Evolutionary conservation across 2,329 filamentous ascomycete species (phyloP).

Genomic region (Talaromyces marneffei): DNA sequence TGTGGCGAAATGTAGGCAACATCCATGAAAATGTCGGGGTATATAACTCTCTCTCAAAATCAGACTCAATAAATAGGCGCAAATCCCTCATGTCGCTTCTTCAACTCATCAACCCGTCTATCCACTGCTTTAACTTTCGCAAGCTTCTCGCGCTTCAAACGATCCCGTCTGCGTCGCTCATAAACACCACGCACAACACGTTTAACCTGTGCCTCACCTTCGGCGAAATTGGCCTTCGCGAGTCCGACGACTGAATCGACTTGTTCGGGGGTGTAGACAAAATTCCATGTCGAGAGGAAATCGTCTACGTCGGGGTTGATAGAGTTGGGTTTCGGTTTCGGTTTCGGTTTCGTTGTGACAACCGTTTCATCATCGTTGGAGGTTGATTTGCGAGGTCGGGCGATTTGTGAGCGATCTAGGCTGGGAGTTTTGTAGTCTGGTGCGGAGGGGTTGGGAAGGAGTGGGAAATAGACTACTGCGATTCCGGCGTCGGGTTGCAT

Average conservation of each 20-base stretch:
- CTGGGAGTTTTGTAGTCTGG: constrained; percentile 25
- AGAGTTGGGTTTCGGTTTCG: constrained; percentile 58
- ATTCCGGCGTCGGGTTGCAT: constrained; percentile 76
- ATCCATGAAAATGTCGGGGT: background rate
- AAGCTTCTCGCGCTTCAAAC: constrained; percentile 26
- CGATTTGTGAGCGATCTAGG: constrained; percentile 18
- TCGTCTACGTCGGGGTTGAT: constrained; percentile 80
- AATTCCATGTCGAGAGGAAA: constrained; percentile 96
- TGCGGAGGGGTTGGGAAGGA: constrained; percentile 65
- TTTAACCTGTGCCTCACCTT: constrained; percentile 72
- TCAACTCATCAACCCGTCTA: constrained; percentile 5
- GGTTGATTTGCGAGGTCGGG: constrained; percentile 18
- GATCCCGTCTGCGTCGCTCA: constrained; percentile 71
- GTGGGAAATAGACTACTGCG: constrained; percentile 82
- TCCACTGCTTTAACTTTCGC: constrained; percentile 4
- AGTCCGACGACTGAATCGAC: constrained; percentile 78
- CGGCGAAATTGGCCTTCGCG: constrained; percentile 78
- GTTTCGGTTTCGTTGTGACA: constrained; percentile 13
- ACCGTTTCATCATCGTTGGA: background rate
- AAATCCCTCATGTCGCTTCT: constrained; percentile 11
- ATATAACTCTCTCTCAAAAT: background rate
- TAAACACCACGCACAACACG: constrained; percentile 82
- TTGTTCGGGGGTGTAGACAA: constrained; percentile 86
- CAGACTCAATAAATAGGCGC: constrained; percentile 8
- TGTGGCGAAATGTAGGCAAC: background rate